Percentiles rank a stretch among this genome's conserved stretches.
These are phyloP conservation scores for Salix suchowensis DNA, from an alignment of 345 rosid species.

Conservation along the genomic window DNA sequence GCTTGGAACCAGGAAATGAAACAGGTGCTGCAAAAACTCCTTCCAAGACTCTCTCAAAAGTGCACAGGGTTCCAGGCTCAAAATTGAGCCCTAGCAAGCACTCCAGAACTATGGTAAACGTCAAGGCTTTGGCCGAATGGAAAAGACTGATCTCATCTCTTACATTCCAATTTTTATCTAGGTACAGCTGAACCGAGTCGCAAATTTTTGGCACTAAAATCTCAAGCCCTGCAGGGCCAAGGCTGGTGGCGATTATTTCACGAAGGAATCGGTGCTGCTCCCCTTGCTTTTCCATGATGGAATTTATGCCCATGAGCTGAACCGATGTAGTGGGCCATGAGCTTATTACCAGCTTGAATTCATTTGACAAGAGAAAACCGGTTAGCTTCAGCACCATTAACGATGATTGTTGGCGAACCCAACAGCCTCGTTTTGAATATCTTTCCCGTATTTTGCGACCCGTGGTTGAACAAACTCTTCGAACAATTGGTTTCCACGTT, in stretches of 20 bases:
- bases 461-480: constrained; percentile 65
- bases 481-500: constrained; percentile 44
- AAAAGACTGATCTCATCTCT: constrained; percentile 40
- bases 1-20: constrained; percentile 51
- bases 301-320: constrained; percentile 60
- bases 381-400: constrained; percentile 67
- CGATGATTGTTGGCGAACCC: constrained; percentile 63
- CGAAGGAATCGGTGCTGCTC: constrained; percentile 46
- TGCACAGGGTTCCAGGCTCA: constrained; percentile 38
- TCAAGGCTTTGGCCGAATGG: constrained; percentile 43
- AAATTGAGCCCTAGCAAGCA: constrained; percentile 55
- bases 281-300: constrained; percentile 69
- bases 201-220: constrained; percentile 53
- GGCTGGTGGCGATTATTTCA: constrained; percentile 43
- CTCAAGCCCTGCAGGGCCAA: constrained; percentile 39
- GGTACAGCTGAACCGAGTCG: constrained; percentile 38
- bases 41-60: constrained; percentile 62
- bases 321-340: constrained; percentile 77
- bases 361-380: constrained; percentile 52
- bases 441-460: constrained; percentile 49
- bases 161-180: constrained; percentile 45
- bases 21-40: constrained; percentile 58
- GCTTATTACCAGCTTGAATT: constrained; percentile 69
- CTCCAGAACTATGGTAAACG: constrained; percentile 54
- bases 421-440: constrained; percentile 63